A percentile compares a stretch with the other conserved stretches of the same genome.
phyloP scores from a whole-genome alignment of 805 yeast genomes.

The Cyberlindnera bimundalis region DNA sequence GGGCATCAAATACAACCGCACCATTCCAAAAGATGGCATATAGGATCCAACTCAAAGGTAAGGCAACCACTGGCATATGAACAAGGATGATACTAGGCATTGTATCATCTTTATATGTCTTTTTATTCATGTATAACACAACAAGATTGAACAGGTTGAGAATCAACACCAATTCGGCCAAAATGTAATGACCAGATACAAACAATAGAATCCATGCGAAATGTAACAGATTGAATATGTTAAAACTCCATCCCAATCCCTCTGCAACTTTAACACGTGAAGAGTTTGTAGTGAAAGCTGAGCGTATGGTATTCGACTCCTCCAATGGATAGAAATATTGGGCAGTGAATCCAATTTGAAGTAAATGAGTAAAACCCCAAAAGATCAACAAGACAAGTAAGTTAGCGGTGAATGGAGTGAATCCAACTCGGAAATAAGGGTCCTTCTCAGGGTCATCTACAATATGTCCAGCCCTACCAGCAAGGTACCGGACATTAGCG shows the following conservation, averaged over 20 bases:
- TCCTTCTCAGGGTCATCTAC: conserved; percentile 37
- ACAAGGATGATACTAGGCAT: conserved; percentile 50
- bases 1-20: conserved; percentile 54
- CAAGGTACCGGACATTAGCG: conserved; percentile 52
- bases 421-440: conserved; percentile 46
- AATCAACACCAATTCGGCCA: conserved; percentile 55
- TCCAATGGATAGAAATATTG: conserved; percentile 40
- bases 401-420: conserved; percentile 71
- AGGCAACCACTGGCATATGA: conserved; percentile 63
- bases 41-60: conserved; percentile 73
- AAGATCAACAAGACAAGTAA: conserved; percentile 45
- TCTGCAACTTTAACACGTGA: conserved; percentile 23
- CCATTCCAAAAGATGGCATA: conserved; percentile 84
- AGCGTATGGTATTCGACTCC: not conserved
- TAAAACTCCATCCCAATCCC: conserved; percentile 58
- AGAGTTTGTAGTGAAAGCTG: conserved; percentile 8
- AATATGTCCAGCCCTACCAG: conserved; percentile 48
- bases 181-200: conserved; percentile 52
- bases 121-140: conserved; percentile 47
- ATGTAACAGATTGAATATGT: conserved; percentile 54
- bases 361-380: conserved; percentile 53
- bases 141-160: conserved; percentile 59
- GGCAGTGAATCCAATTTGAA: conserved; percentile 50
- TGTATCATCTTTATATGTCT: conserved; percentile 55
- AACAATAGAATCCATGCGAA: conserved; percentile 66